phyloP scores from a whole-genome alignment of 768 basidiomycete species.

The Macrocybe gigantea region DNA sequence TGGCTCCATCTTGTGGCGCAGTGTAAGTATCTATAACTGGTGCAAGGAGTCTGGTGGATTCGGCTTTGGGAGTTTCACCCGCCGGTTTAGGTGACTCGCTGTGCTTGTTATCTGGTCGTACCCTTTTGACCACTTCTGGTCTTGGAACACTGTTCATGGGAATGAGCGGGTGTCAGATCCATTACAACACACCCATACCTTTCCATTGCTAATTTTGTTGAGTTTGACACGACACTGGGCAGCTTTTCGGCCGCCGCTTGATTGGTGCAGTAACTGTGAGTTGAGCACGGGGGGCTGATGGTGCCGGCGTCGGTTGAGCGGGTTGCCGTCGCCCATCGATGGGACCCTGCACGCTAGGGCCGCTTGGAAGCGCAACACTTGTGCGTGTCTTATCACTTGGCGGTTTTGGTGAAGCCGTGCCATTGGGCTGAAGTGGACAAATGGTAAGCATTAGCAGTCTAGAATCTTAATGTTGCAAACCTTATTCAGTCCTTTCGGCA shows the following conservation, averaged over 20 bases:
- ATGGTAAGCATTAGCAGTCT: constrained; percentile 1
- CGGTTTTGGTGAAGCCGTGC: constrained; percentile 12
- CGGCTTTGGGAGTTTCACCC: constrained; percentile 7
- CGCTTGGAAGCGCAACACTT: constrained; percentile 29
- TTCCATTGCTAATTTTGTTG: constrained; percentile 61
- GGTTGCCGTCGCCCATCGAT: constrained; percentile 26
- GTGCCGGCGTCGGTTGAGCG: constrained; percentile 35
- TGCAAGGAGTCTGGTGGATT: constrained; percentile 10
- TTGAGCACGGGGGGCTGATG: constrained; percentile 58
- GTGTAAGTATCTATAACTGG: neutral
- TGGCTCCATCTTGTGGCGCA: too few species aligned
- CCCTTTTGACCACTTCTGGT: constrained; percentile 73
- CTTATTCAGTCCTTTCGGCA: constrained; percentile 21
- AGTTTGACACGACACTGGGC: constrained; percentile 19
- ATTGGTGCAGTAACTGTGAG: constrained; percentile 24
- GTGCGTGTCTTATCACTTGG: constrained; percentile 24
- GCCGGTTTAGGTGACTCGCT: constrained; percentile 28
- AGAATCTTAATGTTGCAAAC: neutral
- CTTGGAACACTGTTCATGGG: constrained; percentile 51
- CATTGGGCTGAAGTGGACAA: constrained; percentile 23
- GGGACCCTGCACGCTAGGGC: constrained; percentile 28
- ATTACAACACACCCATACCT: constrained; percentile 36
- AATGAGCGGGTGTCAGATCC: neutral
- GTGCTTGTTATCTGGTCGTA: constrained; percentile 33
- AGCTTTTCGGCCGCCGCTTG: constrained; percentile 17